Conservation (phyloP, 1,139 yeast species). For the Geotrichum restrictum region DNA sequence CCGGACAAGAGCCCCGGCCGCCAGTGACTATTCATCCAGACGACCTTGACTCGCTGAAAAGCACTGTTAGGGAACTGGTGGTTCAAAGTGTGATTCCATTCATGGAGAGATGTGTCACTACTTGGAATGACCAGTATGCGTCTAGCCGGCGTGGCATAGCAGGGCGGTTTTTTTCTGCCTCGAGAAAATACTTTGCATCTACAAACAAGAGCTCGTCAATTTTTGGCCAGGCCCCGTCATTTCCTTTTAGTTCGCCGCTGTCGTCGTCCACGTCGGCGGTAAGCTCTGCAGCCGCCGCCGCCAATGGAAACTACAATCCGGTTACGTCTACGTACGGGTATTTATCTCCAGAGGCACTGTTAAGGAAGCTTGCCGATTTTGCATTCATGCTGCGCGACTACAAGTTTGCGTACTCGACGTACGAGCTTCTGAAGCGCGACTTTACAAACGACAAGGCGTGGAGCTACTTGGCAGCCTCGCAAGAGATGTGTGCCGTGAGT, state of each 20-base stretch:
- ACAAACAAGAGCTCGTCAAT: constrained; percentile 30
- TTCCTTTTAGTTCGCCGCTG: constrained; percentile 36
- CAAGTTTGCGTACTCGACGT: constrained; percentile 76
- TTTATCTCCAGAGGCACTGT: constrained; percentile 65
- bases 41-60: constrained; percentile 44
- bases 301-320: constrained; percentile 40
- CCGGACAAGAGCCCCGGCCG: not conserved
- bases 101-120: constrained; percentile 67
- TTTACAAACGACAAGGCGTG: constrained; percentile 76
- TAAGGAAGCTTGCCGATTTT: constrained; percentile 88
- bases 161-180: constrained; percentile 67
- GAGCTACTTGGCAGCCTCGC: constrained; percentile 76
- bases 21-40: constrained; percentile 33
- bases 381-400: constrained; percentile 84
- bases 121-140: constrained; percentile 75
- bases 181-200: constrained; percentile 51
- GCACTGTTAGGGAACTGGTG: constrained; percentile 52
- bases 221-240: constrained; percentile 27
- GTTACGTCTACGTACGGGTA: constrained; percentile 54
- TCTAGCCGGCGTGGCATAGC: constrained; percentile 69
- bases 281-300: constrained; percentile 20
- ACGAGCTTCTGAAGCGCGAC: constrained; percentile 78
- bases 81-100: constrained; percentile 63
- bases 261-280: too few species aligned
- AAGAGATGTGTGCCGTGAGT: constrained; percentile 81